A percentile compares a stretch with the other conserved stretches of the same genome.
These are phyloP conservation scores for Hanseniaspora taiwanica DNA, from an alignment of 805 yeast species.

Conservation along the genomic window DNA sequence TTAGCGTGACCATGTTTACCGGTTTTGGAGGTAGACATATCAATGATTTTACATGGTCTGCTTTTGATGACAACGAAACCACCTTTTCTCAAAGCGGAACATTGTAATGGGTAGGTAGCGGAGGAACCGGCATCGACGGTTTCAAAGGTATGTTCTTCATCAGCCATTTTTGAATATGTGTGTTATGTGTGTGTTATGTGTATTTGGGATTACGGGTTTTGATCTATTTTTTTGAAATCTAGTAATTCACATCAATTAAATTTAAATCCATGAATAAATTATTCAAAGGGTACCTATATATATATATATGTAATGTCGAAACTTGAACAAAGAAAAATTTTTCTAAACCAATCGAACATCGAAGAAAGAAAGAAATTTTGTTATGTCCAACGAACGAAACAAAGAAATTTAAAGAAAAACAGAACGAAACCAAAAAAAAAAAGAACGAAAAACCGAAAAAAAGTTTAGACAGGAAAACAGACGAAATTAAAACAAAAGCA, in stretches of 20 bases:
- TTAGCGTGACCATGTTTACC: conserved; percentile 99
- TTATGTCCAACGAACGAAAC: neutral
- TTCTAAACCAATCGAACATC: neutral
- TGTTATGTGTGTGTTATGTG: neutral
- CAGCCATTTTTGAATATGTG: conserved; percentile 19
- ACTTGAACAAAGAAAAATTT: neutral
- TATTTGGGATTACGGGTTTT: neutral
- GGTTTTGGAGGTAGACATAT: conserved; percentile 99
- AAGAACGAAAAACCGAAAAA: conserved; percentile 1
- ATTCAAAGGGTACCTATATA: too few relatives aligned
- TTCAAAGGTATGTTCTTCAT: conserved; percentile 79
- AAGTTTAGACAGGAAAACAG: conserved; percentile 1
- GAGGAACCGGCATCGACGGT: conserved; percentile 99
- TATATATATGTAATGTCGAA: too few relatives aligned
- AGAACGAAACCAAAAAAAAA: neutral
- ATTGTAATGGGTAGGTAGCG: conserved; percentile 95
- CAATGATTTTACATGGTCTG: conserved; percentile 99
- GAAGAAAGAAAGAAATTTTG: neutral
- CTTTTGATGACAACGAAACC: conserved; percentile 98
- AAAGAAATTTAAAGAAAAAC: too few relatives aligned
- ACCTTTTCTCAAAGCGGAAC: conserved; percentile 99
- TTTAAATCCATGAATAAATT: too few relatives aligned
- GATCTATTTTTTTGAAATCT: too few relatives aligned
- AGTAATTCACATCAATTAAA: too few relatives aligned
- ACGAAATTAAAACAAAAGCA: too few relatives aligned